phyloP scores from a whole-genome alignment of 1,284 basidiomycete genomes.

The Irpex rosettiformis region DNA sequence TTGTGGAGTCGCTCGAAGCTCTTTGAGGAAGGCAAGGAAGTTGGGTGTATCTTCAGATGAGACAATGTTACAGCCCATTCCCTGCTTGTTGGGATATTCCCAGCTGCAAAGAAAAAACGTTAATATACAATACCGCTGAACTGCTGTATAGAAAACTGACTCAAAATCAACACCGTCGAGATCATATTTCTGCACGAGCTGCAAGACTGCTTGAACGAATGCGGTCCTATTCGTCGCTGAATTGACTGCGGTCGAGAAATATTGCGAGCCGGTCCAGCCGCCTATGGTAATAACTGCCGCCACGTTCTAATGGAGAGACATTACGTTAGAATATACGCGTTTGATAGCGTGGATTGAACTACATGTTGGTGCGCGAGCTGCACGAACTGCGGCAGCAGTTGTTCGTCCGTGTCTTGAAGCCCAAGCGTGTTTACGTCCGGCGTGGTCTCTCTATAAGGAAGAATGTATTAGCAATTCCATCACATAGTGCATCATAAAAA shows the following conservation, averaged over 20 bases:
- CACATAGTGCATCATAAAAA: slow-evolving; percentile 35
- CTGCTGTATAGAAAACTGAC: slow-evolving; percentile 36
- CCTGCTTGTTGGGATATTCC: slow-evolving; percentile 75
- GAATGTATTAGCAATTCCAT: slow-evolving; percentile 14
- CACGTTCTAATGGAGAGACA: slow-evolving; percentile 60
- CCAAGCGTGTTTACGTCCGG: slow-evolving; percentile 39
- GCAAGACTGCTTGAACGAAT: slow-evolving; percentile 65
- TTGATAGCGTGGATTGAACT: no score
- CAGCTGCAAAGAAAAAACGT: slow-evolving; percentile 49
- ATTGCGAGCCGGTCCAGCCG: slow-evolving; percentile 81
- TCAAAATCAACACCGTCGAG: slow-evolving; percentile 89
- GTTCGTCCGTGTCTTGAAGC: slow-evolving; percentile 38
- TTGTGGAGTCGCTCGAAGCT: slow-evolving; percentile 35
- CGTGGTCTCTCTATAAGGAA: slow-evolving; percentile 35
- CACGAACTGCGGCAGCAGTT: slow-evolving; percentile 50
- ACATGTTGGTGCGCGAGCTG: slow-evolving; percentile 51
- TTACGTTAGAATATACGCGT: no score
- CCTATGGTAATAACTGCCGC: slow-evolving; percentile 79
- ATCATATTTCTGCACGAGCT: slow-evolving; percentile 59
- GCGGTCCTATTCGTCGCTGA: slow-evolving; percentile 57
- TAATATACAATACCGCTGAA: not conserved
- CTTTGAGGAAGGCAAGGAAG: slow-evolving; percentile 50
- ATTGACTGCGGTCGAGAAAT: slow-evolving; percentile 74
- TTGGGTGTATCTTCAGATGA: slow-evolving; percentile 62
- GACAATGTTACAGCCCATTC: slow-evolving; percentile 66